These are phyloP conservation scores for Meira nashicola DNA, from an alignment of 1,284 basidiomycete genomes.

Conservation along the genomic window DNA sequence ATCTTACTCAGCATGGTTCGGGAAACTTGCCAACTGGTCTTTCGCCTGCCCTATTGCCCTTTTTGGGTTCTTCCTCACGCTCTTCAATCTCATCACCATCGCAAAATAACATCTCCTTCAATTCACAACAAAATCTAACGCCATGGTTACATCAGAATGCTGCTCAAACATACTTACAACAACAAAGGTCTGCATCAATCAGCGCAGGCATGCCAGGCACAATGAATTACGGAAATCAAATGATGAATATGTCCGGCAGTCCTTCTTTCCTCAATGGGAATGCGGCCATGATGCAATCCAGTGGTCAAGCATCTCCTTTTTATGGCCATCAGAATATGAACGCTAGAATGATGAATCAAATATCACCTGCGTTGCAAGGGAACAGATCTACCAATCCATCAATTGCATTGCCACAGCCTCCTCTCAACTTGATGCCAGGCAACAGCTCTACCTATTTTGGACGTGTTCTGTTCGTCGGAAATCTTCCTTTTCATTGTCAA, in stretches of 20 bases:
- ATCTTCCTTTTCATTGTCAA: conserved; percentile 50
- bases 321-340: too few species aligned
- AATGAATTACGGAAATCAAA: background rate
- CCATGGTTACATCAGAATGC: background rate
- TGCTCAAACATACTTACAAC: background rate
- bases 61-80: conserved; percentile 1
- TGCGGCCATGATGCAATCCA: background rate
- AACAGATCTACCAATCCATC: too few species aligned
- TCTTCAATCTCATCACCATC: background rate
- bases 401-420: conserved; percentile 1
- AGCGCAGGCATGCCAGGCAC: conserved; percentile 3
- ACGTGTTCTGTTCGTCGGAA: conserved; percentile 49
- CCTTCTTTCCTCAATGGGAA: background rate
- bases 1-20: background rate
- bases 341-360: background rate
- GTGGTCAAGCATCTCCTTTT: too few species aligned
- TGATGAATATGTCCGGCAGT: background rate
- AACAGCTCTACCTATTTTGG: conserved; percentile 30
- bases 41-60: conserved; percentile 10
- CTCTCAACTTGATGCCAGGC: conserved; percentile 2
- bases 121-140: background rate
- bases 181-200: conserved; percentile 7
- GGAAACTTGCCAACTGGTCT: background rate
- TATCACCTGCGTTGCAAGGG: background rate
- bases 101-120: background rate